Evolutionary conservation across 176 grass and related monocot species (phyloP).

Genomic region (Luzula sylvatica): DNA sequence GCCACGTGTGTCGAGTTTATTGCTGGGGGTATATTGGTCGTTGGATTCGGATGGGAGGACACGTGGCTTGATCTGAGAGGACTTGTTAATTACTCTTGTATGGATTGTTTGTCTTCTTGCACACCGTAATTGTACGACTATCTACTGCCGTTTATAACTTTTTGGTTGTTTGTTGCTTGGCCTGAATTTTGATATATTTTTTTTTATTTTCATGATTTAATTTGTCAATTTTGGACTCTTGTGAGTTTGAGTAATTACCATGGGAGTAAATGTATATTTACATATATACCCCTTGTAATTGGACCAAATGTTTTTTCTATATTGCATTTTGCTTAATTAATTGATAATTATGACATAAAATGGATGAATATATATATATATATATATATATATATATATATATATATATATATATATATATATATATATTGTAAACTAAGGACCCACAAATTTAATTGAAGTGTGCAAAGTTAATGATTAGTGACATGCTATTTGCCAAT

Average conservation of each 20-base stretch:
- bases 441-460: conserved; percentile 7
- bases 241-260: neutral
- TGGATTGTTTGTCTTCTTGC: conserved; percentile 11
- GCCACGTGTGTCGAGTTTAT: neutral
- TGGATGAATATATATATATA: too few relatives aligned
- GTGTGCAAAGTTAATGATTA: conserved; percentile 18
- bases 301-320: too few relatives aligned
- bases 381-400: too few relatives aligned
- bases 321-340: too few relatives aligned
- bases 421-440: neutral
- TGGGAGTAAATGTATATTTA: neutral
- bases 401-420: too few relatives aligned
- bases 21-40: neutral
- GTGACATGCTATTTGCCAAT: neutral
- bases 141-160: conserved; percentile 9
- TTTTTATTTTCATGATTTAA: conserved; percentile 4
- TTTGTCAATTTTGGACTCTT: conserved; percentile 7
- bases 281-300: neutral
- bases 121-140: conserved; percentile 16
- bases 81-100: neutral
- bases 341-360: too few relatives aligned
- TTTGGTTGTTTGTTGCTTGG: conserved; percentile 14
- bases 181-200: conserved; percentile 11
- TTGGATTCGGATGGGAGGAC: neutral
- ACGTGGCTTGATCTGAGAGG: conserved; percentile 4